Conservation (phyloP, 208 protist species). For the Vickermania spadyakhi region DNA sequence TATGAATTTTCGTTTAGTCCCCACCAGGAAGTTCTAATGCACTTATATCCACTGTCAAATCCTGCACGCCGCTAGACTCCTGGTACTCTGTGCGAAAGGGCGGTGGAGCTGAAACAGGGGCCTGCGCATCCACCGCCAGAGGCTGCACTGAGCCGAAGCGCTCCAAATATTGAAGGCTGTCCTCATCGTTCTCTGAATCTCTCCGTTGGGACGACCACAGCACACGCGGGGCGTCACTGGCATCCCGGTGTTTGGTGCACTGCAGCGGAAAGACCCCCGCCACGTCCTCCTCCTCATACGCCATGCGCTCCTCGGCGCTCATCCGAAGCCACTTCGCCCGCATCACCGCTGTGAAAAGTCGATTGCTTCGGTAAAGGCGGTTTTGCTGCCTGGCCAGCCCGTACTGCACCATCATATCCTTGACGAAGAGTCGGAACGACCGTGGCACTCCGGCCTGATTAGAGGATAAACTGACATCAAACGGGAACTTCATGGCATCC, state of each 20-base stretch:
- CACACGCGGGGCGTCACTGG: not conserved
- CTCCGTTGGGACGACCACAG: not conserved
- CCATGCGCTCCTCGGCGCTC: slow-evolving; percentile 29
- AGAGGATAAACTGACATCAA: slow-evolving; percentile 50
- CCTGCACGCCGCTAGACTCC: not conserved
- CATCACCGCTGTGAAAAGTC: slow-evolving; percentile 52
- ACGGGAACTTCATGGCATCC: slow-evolving; percentile 73
- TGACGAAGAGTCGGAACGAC: slow-evolving; percentile 58
- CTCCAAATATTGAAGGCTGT: not conserved
- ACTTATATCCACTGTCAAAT: not conserved
- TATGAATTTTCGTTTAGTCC: too few species aligned
- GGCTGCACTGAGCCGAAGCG: not conserved
- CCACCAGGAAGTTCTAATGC: not conserved
- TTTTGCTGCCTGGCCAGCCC: slow-evolving; percentile 29
- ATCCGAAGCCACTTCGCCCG: slow-evolving; percentile 48
- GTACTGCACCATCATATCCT: slow-evolving; percentile 33
- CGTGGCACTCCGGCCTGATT: not conserved
- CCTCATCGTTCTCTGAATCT: not conserved
- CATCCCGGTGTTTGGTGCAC: slow-evolving; percentile 1
- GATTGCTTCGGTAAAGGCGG: slow-evolving; percentile 23
- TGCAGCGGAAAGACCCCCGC: slow-evolving; percentile 23
- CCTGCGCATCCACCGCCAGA: not conserved
- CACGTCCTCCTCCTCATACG: slow-evolving; percentile 40
- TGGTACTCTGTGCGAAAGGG: not conserved
- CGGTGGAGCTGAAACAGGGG: not conserved